Evolutionary conservation across 768 basidiomycete genomes (phyloP), one percentile per base, ranked within the genome.

Genomic region (Naganishia friedmannii): DNA sequence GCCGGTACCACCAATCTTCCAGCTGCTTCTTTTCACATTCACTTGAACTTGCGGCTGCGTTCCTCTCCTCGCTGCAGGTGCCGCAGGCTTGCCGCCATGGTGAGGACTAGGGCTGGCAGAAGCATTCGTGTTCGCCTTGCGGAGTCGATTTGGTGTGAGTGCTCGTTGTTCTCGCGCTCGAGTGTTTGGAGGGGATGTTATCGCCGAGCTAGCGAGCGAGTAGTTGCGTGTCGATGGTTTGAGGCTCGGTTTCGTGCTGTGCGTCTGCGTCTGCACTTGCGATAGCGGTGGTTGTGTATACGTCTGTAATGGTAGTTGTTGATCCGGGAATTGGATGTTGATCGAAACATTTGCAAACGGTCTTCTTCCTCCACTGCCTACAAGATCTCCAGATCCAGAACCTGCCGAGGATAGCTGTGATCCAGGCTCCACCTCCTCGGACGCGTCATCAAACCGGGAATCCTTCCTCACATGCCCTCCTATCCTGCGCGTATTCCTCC

Each of bases 401-500:
- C n/a, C n/a, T n/a, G n/a, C n/a, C n/a, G n/a, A n/a, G n/a, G n/a
- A n/a, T n/a, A n/a, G n/a, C n/a, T n/a, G n/a, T n/a, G n/a, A n/a
- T n/a, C n/a, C n/a, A n/a, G n/a, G n/a, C 42, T 42, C 42, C 42
- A 42, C 42, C 8, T 17, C 34, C 34, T 58, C 57, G 31, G 19
- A 23, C 57, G 60, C 60, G 29, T 63, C 60, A 31, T 63, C 60
- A 26, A 63, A 63, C n/a, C 60, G 19, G 37, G 60, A 63, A 42
- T 63, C 60, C 39, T 26, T 42, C 10, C 60, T n/a, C 26, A 9
- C 7, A 15, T 63, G 60, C 1, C 57, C 57, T 17, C 21, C 17
- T 46, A 5, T 21, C 21, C 21, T 17, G n/a, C n/a, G n/a, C n/a
- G n/a, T n/a, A 15, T 21, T 4, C 6, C 15, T n/a, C n/a, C n/a